These are phyloP conservation scores for Daldinia childiae DNA, from an alignment of 495 filamentous ascomycete genomes.

Conservation along the genomic window DNA sequence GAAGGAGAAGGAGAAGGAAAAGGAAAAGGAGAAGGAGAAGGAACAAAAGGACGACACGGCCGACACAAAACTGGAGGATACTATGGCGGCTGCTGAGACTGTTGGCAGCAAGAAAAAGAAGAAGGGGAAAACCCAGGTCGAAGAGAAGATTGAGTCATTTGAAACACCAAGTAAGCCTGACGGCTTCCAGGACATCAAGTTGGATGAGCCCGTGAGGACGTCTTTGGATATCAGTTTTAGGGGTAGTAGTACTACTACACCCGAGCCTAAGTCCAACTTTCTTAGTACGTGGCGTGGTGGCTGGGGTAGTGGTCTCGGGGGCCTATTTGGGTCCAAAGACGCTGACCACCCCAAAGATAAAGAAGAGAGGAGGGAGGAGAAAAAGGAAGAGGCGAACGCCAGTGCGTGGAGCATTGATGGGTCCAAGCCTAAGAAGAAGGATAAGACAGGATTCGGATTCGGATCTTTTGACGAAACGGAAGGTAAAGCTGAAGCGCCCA, in stretches of 20 bases:
- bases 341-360: constrained; percentile 38
- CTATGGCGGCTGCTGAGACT: constrained; percentile 45
- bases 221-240: constrained; percentile 51
- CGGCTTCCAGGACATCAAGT: constrained; percentile 60
- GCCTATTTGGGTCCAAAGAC: constrained; percentile 44
- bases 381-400: constrained; percentile 22
- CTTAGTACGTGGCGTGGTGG: constrained; percentile 53
- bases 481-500: constrained; percentile 38
- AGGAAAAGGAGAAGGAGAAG: constrained; percentile 46
- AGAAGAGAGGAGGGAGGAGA: constrained; percentile 29
- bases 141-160: constrained; percentile 36
- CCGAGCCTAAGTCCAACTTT: constrained; percentile 44
- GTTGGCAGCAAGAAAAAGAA: constrained; percentile 54
- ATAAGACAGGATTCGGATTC: constrained; percentile 49
- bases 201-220: constrained; percentile 53
- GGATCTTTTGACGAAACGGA: constrained; percentile 50
- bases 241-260: constrained; percentile 28
- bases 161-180: constrained; percentile 43
- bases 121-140: constrained; percentile 51
- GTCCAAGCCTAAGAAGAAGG: constrained; percentile 56
- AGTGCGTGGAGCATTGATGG: constrained; percentile 55
- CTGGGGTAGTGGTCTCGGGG: constrained; percentile 32
- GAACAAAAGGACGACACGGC: constrained; percentile 38
- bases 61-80: constrained; percentile 40
- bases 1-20: constrained; percentile 45